Percentiles rank a stretch among this genome's conserved stretches.
Evolutionary conservation across 495 filamentous ascomycete genomes (phyloP).

Genomic region (Penicillium cataractarum): DNA sequence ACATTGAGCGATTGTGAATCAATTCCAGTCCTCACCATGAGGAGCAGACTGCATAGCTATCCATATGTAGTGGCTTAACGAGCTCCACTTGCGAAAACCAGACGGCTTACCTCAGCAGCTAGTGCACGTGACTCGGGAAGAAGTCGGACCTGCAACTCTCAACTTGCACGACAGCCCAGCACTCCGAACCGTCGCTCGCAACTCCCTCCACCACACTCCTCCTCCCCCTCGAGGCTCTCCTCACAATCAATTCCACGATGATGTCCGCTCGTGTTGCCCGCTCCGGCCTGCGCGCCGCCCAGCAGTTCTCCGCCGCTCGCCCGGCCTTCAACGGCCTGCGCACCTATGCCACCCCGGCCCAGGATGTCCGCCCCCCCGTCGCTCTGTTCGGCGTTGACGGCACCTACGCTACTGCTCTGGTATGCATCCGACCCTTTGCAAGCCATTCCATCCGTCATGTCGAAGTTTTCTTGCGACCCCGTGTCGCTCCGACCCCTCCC

Average conservation of each 20-base stretch:
- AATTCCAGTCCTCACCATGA: neutral
- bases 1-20: neutral
- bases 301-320: conserved; percentile 52
- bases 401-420: conserved; percentile 97
- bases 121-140: conserved; percentile 48
- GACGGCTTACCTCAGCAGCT: conserved; percentile 26
- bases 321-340: conserved; percentile 56
- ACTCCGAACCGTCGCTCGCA: conserved; percentile 35
- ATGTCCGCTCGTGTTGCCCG: conserved; percentile 52
- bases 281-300: conserved; percentile 53
- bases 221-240: conserved; percentile 33
- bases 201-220: conserved; percentile 32
- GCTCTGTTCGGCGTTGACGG: conserved; percentile 94
- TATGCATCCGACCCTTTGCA: conserved; percentile 47
- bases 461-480: conserved; percentile 34
- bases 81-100: conserved; percentile 10
- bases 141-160: conserved; percentile 44
- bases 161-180: conserved; percentile 38
- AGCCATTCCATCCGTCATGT: conserved; percentile 9
- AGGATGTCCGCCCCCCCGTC: conserved; percentile 80
- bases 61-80: neutral
- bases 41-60: neutral
- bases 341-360: conserved; percentile 74
- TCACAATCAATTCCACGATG: conserved; percentile 39
- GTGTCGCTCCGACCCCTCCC: conserved; percentile 26